Evolutionary conservation across 2,329 filamentous ascomycete genomes (phyloP).

Genomic region (Aureobasidium lini): DNA sequence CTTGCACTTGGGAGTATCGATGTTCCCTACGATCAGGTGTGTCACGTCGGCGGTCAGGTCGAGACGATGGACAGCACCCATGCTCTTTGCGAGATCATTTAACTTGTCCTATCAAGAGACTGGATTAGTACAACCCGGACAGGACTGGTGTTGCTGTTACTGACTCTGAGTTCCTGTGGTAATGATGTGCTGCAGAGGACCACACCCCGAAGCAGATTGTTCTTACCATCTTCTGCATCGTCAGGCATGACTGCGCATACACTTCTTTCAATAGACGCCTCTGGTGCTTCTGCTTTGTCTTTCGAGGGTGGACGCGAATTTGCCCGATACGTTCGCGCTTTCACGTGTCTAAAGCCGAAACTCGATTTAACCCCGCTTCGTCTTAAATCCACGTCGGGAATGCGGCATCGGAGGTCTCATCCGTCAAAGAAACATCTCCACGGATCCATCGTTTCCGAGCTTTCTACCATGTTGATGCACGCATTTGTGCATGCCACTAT

Average conservation of each 20-base stretch:
- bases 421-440: too few relatives aligned
- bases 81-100: slow-evolving; percentile 60
- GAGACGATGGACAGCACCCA: slow-evolving; percentile 81
- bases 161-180: slow-evolving; percentile 4
- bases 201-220: background rate
- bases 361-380: background rate
- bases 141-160: background rate
- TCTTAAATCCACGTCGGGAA: background rate
- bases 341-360: background rate
- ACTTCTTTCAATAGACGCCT: background rate
- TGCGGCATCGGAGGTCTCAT: background rate
- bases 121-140: background rate
- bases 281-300: background rate
- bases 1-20: slow-evolving; percentile 86
- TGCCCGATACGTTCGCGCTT: background rate
- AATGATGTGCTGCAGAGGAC: slow-evolving; percentile 11
- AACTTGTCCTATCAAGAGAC: slow-evolving; percentile 14
- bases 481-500: too few relatives aligned
- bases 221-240: slow-evolving; percentile 3
- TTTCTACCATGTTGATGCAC: too few relatives aligned
- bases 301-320: background rate
- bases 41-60: slow-evolving; percentile 95
- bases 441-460: too few relatives aligned
- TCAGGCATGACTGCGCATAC: background rate
- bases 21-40: slow-evolving; percentile 83